Evolutionary conservation across 176 grass and related monocot species (phyloP).

Genomic region (Cocos nucifera): DNA sequence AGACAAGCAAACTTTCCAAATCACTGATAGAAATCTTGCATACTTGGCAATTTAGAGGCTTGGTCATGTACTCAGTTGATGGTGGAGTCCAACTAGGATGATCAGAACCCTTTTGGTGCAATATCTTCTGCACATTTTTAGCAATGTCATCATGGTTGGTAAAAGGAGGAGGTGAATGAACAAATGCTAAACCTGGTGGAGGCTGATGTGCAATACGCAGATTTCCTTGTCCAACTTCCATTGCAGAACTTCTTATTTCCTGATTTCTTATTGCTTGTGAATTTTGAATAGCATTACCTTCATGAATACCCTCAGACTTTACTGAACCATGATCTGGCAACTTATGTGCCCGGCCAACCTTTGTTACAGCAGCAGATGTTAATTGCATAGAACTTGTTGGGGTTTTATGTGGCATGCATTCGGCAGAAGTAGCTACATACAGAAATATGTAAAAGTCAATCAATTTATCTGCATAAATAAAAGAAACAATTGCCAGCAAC

Average conservation of each 20-base stretch:
- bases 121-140: conserved; percentile 52
- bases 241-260: conserved; percentile 31
- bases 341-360: conserved; percentile 35
- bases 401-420: conserved; percentile 11
- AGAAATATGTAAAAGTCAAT: neutral
- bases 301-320: conserved; percentile 21
- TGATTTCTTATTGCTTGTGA: conserved; percentile 32
- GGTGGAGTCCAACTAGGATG: conserved; percentile 81
- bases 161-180: conserved; percentile 44
- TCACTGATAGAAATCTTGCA: conserved; percentile 74
- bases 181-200: conserved; percentile 31
- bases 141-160: conserved; percentile 64
- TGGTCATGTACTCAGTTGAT: conserved; percentile 81
- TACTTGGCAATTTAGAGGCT: conserved; percentile 63
- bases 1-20: conserved; percentile 78
- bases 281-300: conserved; percentile 28
- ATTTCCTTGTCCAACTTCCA: conserved; percentile 36
- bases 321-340: conserved; percentile 26
- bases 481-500: no score
- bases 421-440: conserved; percentile 3
- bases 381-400: conserved; percentile 4
- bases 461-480: no score
- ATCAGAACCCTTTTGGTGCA: conserved; percentile 33
- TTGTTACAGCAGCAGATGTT: conserved; percentile 21
- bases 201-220: conserved; percentile 45